Evolutionary conservation across 2,329 filamentous ascomycete species (phyloP), one percentile per base, ranked within the genome.

Genomic region (Paraconiothyrium brasiliense): DNA sequence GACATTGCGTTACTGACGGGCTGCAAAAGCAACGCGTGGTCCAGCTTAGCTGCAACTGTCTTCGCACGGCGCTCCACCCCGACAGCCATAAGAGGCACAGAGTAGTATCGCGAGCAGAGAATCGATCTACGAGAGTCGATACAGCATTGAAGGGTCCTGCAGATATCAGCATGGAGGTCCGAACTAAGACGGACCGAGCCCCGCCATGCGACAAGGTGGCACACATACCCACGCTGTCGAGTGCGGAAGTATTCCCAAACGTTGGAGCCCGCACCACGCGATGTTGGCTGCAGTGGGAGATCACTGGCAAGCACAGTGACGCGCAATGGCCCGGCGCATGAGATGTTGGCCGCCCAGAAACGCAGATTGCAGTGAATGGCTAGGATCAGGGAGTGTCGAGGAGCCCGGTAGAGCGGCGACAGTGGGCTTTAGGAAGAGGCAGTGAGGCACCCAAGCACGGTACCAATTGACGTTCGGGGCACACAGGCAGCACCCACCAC

Each of bases 21-120:
- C 57, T 70, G 72, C 60, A 76, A 66, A 71, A 71, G 71, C 63
- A 75, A 70, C 56, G 73, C 63, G 48, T 73, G 71, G 54, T 77
- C 71, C 70, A 75, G 60, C 68, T 69, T 73, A 62, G 68, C 68
- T 61, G 69, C 67, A 65, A 71, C 71, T 73, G 75, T 76, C 68
- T 71, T 75, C 67, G 69, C 68, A 66, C 72, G 76, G 64, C 71
- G 71, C 59, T 78, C 74, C 61, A 74, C 70, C 65, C 72, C 75
- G 60, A 77, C 72, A 74, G 77, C 77, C 77, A 79, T 79, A 72
- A 68, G 75, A 71, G 68, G 71, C 68, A 67, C 66, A 68, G 34
- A 47, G 65, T 67, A 56, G 63, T 66, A 63, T 73, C 61, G 74
- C 71, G 68, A 72, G 58, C 65, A 58, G 66, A 70, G 65, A 64